Evolutionary conservation across 768 basidiomycete species (phyloP).

Genomic region (Amylocystis lapponica): DNA sequence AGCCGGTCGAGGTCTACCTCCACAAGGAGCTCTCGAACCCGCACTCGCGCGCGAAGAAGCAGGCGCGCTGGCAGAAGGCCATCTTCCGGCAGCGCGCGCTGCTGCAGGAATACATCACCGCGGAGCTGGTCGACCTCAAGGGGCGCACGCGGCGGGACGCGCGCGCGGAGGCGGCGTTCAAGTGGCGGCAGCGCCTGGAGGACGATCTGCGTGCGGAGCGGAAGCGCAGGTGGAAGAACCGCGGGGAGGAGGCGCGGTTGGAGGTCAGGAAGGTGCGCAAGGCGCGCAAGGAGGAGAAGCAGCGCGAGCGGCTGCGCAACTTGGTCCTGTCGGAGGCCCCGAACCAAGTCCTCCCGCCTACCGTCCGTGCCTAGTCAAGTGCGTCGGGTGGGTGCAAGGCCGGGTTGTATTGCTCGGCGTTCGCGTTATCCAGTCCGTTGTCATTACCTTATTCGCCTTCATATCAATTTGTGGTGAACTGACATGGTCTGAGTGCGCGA

Average conservation of each 20-base stretch:
- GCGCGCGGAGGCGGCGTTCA: constrained; percentile 68
- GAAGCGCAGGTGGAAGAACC: constrained; percentile 48
- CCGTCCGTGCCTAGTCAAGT: background rate
- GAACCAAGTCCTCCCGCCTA: constrained; percentile 30
- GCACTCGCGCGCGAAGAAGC: constrained; percentile 78
- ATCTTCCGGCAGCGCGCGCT: constrained; percentile 42
- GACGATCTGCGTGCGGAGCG: constrained; percentile 53
- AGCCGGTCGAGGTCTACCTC: constrained; percentile 63
- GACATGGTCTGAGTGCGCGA: too few species aligned
- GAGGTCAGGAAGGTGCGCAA: constrained; percentile 17
- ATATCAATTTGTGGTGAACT: too few species aligned
- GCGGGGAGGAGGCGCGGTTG: constrained; percentile 24
- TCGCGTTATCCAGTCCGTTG: too few species aligned
- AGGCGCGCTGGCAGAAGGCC: constrained; percentile 64
- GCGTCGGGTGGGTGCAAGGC: background rate
- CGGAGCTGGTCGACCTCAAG: constrained; percentile 45
- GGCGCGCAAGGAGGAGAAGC: constrained; percentile 25
- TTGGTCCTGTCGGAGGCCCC: constrained; percentile 23
- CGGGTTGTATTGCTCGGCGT: background rate
- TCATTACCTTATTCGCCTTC: too few species aligned
- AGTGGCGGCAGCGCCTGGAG: constrained; percentile 57
- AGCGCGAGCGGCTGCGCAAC: constrained; percentile 21
- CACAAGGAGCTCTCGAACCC: constrained; percentile 73
- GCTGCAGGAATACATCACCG: constrained; percentile 43
- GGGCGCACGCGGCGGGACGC: constrained; percentile 60